Percentiles rank a stretch among this genome's conserved stretches.
phyloP scores from a whole-genome alignment of 495 filamentous ascomycete genomes.

The Penicillium mononematosum region DNA sequence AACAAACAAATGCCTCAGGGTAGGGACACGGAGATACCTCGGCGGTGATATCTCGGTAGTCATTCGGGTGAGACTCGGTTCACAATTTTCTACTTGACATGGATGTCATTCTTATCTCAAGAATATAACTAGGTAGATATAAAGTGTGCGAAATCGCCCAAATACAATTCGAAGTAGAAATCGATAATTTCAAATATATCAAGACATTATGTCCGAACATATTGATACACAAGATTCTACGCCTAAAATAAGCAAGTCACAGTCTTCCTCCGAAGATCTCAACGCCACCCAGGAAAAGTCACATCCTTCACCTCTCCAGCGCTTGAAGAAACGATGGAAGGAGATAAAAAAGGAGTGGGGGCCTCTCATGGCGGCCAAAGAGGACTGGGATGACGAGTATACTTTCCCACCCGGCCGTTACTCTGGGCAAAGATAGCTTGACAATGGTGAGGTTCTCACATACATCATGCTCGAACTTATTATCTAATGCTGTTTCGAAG shows the following conservation, averaged over 20 bases:
- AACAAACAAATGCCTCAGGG: background rate
- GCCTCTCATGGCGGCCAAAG: conserved; percentile 14
- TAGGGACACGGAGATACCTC: background rate
- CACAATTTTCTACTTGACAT: background rate
- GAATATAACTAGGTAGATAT: conserved; percentile 1
- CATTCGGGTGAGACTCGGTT: conserved; percentile 1
- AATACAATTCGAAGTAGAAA: background rate
- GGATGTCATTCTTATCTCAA: background rate
- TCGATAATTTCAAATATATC: background rate
- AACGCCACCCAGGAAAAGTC: background rate
- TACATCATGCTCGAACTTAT: background rate
- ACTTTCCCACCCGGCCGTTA: conserved; percentile 11
- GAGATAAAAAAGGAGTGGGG: conserved; percentile 8
- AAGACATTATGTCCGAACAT: background rate
- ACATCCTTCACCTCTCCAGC: conserved; percentile 3
- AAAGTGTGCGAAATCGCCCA: background rate
- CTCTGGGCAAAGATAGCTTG: conserved; percentile 6
- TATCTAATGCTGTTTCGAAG: background rate
- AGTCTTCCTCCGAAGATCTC: background rate
- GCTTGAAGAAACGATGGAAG: conserved; percentile 8
- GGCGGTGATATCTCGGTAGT: conserved; percentile 6
- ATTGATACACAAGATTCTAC: background rate
- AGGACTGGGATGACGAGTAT: conserved; percentile 9
- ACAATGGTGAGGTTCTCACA: background rate
- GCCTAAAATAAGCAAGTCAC: background rate